These are phyloP conservation scores for Candida suzukii DNA, from an alignment of 805 yeast species.

Conservation along the genomic window DNA sequence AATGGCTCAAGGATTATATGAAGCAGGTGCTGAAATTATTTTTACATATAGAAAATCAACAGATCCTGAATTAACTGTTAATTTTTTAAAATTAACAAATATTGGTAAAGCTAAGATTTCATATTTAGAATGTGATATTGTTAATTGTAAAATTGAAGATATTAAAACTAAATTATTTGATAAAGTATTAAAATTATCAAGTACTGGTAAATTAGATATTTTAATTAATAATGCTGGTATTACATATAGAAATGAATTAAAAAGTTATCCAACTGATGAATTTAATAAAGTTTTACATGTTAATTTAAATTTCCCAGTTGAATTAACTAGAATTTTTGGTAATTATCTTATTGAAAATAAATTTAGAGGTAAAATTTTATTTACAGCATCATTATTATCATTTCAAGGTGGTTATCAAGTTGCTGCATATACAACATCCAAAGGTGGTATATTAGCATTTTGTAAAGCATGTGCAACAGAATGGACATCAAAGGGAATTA, in stretches of 20 bases:
- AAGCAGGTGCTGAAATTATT: conserved; percentile 37
- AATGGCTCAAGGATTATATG: conserved; percentile 43
- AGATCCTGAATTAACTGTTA: conserved; percentile 21
- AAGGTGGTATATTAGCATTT: conserved; percentile 31
- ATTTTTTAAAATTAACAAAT: conserved; percentile 4
- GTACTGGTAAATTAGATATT: conserved; percentile 23
- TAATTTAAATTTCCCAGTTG: conserved; percentile 30
- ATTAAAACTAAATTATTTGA: conserved; percentile 21
- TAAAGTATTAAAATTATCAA: conserved; percentile 23
- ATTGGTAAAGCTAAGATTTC: conserved; percentile 18
- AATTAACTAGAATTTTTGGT: conserved; percentile 31
- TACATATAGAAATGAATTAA: conserved; percentile 24
- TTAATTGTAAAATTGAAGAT: conserved; percentile 20
- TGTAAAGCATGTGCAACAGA: conserved; percentile 35
- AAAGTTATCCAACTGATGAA: conserved; percentile 29
- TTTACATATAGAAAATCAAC: conserved; percentile 30
- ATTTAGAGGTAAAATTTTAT: conserved; percentile 32
- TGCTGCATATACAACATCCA: conserved; percentile 35
- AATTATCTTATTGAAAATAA: conserved; percentile 26
- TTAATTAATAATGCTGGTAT: conserved; percentile 31
- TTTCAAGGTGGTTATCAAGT: conserved; percentile 32
- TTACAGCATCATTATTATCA: conserved; percentile 34
- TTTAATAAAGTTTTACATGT: conserved; percentile 35
- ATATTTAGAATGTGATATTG: conserved; percentile 21
- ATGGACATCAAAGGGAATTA: conserved; percentile 37